Percentiles rank a stretch among this genome's conserved stretches.
These are phyloP conservation scores for Diaporthe caulivora DNA, from an alignment of 2,329 filamentous ascomycete genomes.

Conservation along the genomic window DNA sequence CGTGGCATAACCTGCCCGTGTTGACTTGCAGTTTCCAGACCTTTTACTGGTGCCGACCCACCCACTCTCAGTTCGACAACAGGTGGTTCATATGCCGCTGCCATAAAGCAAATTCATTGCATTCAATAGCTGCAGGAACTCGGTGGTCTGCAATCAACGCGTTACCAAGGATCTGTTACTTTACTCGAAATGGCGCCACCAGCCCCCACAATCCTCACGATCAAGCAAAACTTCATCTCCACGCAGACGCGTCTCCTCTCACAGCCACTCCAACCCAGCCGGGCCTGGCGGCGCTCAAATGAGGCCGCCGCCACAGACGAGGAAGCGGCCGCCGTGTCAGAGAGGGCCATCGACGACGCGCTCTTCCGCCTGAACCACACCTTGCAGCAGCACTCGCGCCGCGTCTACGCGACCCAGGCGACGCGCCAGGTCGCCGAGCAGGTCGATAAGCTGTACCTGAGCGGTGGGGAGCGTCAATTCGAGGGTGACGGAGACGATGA, in stretches of 20 bases:
- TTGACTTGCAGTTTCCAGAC: neutral
- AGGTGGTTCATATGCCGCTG: neutral
- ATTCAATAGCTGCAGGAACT: neutral
- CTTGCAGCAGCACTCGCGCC: conserved; percentile 73
- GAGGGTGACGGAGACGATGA: conserved; percentile 55
- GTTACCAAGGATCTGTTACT: neutral
- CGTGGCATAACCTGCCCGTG: neutral
- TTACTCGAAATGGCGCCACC: conserved; percentile 45
- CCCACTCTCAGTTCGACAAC: neutral
- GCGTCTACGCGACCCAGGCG: conserved; percentile 77
- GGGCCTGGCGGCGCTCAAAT: conserved; percentile 64
- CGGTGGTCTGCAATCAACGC: neutral
- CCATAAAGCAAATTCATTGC: neutral
- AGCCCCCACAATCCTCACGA: conserved; percentile 68
- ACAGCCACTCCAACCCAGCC: conserved; percentile 68
- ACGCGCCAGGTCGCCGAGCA: conserved; percentile 79
- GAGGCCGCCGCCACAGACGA: conserved; percentile 52
- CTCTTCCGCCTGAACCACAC: conserved; percentile 70
- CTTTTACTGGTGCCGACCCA: neutral
- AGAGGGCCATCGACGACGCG: conserved; percentile 67
- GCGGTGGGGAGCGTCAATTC: conserved; percentile 53
- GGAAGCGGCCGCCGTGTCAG: conserved; percentile 50
- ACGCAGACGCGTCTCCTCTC: conserved; percentile 74
- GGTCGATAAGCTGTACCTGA: conserved; percentile 74
- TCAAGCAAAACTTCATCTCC: conserved; percentile 75